Base-by-base conservation (phyloP, 345 rosid genomes). In the Trapa bicornis region DNA sequence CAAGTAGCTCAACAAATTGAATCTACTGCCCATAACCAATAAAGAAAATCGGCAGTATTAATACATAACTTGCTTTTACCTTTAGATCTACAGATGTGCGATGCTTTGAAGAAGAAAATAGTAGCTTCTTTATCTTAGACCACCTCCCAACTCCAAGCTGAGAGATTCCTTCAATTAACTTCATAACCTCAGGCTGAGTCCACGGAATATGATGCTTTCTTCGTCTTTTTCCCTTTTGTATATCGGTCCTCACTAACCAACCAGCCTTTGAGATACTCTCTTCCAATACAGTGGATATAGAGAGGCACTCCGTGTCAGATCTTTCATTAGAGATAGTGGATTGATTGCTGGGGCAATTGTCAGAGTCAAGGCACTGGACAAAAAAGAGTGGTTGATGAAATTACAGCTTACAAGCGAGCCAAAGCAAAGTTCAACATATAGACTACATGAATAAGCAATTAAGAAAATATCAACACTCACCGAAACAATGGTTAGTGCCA, bases 51-150 rank as follows among this genome's bases (percentile, higher is more conserved):
- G 6, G 37, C 47, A 43, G 15, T 7, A 16, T 3, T 17, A 69
- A 36, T 22, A 36, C 42, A 37, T 29, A 45, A 45, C 11, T 6
- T 1, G 10, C 48, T 2, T 22, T 36, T 57, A 75, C 82, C 82
- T 75, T 79, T 53, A 79, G 68, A 68, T 79, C 76, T 12, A 75
- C 69, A 12, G 79, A 70, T 45, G 82, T 75, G 64, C 79, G 82
- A 68, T 73, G 71, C 60, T 75, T 64, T 13, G 77, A 75, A 16
- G 79, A 65, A 35, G 82, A 36, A 67, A 79, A 79, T 9, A 67
- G 68, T 12, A 65, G 63, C 70, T 68, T 66, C 75, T 79, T 79
- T 52, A 79, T 79, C 52, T 73, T 70, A 47, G 77, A 67, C 79
- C 82, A 79, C 67, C 76, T 79, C 50, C 82, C 79, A 42, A 68